A percentile compares a stretch with the other conserved stretches of the same genome.
phyloP scores from a whole-genome alignment of 2,329 filamentous ascomycete genomes.

The Claviceps quebecensis region DNA sequence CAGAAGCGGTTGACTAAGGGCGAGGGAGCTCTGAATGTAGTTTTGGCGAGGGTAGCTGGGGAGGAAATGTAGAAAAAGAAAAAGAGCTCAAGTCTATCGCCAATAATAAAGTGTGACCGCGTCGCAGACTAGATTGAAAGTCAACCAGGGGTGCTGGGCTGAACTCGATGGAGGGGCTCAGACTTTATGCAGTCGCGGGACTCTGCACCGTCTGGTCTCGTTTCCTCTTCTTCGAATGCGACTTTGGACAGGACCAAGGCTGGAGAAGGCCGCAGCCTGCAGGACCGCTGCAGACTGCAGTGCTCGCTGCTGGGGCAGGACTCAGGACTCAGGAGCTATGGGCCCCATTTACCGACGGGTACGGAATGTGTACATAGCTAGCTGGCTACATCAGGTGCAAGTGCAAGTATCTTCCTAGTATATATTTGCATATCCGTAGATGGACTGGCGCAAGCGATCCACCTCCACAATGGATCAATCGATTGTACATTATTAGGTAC shows the following conservation, averaged over 20 bases:
- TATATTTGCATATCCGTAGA: too few relatives aligned
- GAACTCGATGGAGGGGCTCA: conserved; percentile 5
- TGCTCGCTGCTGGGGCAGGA: not conserved
- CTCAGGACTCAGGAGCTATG: not conserved
- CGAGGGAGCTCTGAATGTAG: not conserved
- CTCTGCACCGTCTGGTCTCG: not conserved
- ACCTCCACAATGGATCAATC: not conserved
- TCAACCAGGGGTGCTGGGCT: conserved; percentile 6
- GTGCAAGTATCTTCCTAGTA: too few relatives aligned
- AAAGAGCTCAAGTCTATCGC: not conserved
- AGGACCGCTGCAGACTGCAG: not conserved
- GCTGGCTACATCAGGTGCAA: too few relatives aligned
- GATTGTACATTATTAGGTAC: too few relatives aligned
- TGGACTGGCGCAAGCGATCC: not conserved
- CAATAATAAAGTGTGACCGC: not conserved
- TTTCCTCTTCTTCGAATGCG: not conserved
- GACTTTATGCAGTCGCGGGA: conserved; percentile 6
- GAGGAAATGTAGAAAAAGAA: not conserved
- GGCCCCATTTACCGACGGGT: too few relatives aligned
- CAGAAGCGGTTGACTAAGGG: not conserved
- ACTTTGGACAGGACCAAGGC: not conserved
- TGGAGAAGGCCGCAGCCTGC: not conserved
- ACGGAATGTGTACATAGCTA: too few relatives aligned
- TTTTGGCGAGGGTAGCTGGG: not conserved
- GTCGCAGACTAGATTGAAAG: conserved; percentile 1